Base-by-base conservation (phyloP, 768 basidiomycete genomes). In the Russula lepida region DNA sequence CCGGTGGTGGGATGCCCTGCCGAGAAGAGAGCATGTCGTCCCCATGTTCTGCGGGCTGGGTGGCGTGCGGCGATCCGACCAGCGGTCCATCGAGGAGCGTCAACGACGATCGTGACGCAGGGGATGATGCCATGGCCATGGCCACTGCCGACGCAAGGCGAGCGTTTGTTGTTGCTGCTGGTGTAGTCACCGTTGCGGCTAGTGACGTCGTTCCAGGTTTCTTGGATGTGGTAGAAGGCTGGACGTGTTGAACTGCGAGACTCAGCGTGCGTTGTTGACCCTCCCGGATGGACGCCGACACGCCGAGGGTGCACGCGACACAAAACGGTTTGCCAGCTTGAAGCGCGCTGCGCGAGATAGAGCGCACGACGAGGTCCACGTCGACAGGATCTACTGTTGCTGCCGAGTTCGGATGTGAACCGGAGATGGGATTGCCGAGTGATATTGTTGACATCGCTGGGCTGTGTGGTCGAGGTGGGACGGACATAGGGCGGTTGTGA, bases 211-310 rank as follows among this genome's bases (percentile, higher is more conserved):
- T 6, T 25, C 4, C 49, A 0, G 21, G 30, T 19, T 43, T 21
- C n/a, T 25, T 6, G 2, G 70, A 57, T 47, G 71, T 63, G 6
- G 67, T 63, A 7, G 71, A 74, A 21, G 79, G 77, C 47, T 79
- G 77, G 15, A 88, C 72, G 66, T 88, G 86, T 66, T 92, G 90
- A 7, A 90, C 77, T 19, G 78, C 85, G 28, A 91, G 71, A 13
- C 72, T 71, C 28, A 85, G 65, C 6, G 75, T 68, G 25, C 84
- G 78, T 49, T 75, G 69, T 35, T 68, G 69, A 25, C 71, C 70
- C 35, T 73, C 62, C 4, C 77, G 76, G n/a, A 80, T 67, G 7
- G 71, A 65, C 9, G 79, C 78, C 4, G 82, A 77, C 28, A 86
- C 68, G 25, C 78, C 77, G 15, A 90, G 72, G 3, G 78, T 74